Evolutionary conservation across 2,329 filamentous ascomycete genomes (phyloP).

Genomic region (Pseudogymnoascus sp.): DNA sequence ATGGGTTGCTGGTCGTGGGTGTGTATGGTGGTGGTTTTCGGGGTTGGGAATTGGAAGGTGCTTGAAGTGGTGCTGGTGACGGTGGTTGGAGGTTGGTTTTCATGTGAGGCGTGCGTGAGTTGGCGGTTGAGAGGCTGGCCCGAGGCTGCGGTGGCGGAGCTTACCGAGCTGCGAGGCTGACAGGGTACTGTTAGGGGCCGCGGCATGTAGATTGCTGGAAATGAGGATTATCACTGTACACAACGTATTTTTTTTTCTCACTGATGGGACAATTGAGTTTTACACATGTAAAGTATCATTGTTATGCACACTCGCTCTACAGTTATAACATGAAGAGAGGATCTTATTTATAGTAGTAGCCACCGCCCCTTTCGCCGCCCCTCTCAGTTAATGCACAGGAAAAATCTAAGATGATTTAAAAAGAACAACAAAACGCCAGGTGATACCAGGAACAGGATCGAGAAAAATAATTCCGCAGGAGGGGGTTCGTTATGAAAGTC

Average conservation of each 20-base stretch:
- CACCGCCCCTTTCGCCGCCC: background rate
- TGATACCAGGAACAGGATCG: background rate
- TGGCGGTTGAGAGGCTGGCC: background rate
- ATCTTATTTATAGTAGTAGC: background rate
- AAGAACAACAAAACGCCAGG: background rate
- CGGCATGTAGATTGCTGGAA: background rate
- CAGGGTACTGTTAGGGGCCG: background rate
- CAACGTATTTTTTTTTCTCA: background rate
- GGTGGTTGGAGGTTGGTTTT: background rate
- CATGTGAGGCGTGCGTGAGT: background rate
- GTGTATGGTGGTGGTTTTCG: background rate
- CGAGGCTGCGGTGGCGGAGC: background rate
- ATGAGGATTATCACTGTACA: background rate
- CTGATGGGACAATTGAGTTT: background rate
- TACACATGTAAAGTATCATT: constrained; percentile 8
- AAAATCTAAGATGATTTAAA: background rate
- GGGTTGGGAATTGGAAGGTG: background rate
- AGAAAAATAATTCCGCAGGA: background rate
- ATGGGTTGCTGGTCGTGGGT: background rate
- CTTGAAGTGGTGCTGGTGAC: background rate
- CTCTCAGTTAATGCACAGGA: background rate
- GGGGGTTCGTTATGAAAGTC: background rate
- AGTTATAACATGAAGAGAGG: constrained; percentile 6
- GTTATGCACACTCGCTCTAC: constrained; percentile 8
- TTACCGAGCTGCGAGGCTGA: constrained; percentile 3